Evolutionary conservation across 495 filamentous ascomycete species (phyloP), one percentile per base, ranked within the genome.

Genomic region (Penicillium simplicissimum): DNA sequence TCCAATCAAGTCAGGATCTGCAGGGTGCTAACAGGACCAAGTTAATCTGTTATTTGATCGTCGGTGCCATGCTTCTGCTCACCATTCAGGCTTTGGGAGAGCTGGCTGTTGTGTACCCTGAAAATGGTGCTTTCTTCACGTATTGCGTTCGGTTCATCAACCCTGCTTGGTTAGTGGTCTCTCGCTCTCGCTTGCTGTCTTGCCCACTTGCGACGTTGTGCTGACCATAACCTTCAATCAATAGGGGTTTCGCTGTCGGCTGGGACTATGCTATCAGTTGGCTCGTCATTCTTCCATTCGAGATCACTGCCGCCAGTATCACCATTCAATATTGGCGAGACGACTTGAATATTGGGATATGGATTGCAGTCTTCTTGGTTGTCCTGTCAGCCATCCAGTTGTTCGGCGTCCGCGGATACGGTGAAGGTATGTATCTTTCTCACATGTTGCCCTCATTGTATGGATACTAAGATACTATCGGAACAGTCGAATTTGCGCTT

Each of bases 281-380:
- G 88, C 89, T 89, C 72, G 72, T 80, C 42, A 81, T 64, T 31
- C 65, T 78, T n/a, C 79, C 77, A 2, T 75, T 81, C 40, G 90
- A 96, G 68, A 76, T 94, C 36, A 94, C 90, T 0, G 92, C 91
- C 35, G 88, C 90, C 25, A 85, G 88, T 57, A 72, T 95, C 8
- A 87, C 93, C 3, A 84, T 96, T n/a, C 77, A 88, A 49, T 90
- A 82, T 61, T 96, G 92, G 92, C 59, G 71, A 31, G 71, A 74
- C 8, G 72, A 80, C 43, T 71, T 88, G 23, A 88, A 83, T 56
- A 73, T 80, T 51, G 84, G 70, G 7, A 86, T 90, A 11, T 77
- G 87, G 63, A 81, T 93, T 63, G 85, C 91, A 59, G 78, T 91
- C 19, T 93, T 91, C 64, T 65, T 82, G 4, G 61, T 74, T 38